Base-by-base conservation (phyloP, 2,329 filamentous ascomycete genomes). In the Talaromyces rugulosus region DNA sequence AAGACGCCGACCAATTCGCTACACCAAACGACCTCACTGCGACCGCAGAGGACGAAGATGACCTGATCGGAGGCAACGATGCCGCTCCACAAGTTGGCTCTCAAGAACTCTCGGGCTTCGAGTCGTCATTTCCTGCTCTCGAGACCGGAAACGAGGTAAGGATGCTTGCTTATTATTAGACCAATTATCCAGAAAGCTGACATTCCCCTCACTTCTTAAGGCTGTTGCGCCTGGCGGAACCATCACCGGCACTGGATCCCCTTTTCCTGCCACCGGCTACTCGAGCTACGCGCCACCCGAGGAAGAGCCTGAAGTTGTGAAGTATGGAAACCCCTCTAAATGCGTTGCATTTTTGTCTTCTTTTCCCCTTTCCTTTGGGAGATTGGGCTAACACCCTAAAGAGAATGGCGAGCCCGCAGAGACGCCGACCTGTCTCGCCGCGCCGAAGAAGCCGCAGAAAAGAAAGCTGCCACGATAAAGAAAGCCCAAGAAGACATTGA, bases 401-500 rank as follows among this genome's bases (percentile, higher is more conserved):
- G 85, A 63, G 85, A 93, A 81, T 99, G 95, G 95, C 90, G 95
- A 72, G 90, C 94, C 78, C 89, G 90, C 72, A 89, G 95, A 67
- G 91, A 96, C 71, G 87, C 89, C 44, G 87, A 89, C 72, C 89
- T 96, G 67, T 83, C 89, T 69, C 92, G 93, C 77, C 91, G 94
- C 71, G 89, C 91, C 66, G 88, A 96, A 76, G 87, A 94, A 67
- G 94, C 94, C 60, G 86, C 87, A 50, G 83, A 87, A 67, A 91
- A 93, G 80, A 95, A 95, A 75, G 85, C 87, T 65, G 88, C 94
- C 75, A 97, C 92, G 1, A 81, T 97, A 73, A 87, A 91, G 75
- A 92, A 95, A 69, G 95, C 95, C 11, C 92, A 92, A 73, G 86
- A 93, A 75, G 95, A 96, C 76, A 96, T 99, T 66, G 95, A 99